Evolutionary conservation across 257 asterid genomes (phyloP), one percentile per base, ranked within the genome.

Genomic region (Osmanthus fragrans): DNA sequence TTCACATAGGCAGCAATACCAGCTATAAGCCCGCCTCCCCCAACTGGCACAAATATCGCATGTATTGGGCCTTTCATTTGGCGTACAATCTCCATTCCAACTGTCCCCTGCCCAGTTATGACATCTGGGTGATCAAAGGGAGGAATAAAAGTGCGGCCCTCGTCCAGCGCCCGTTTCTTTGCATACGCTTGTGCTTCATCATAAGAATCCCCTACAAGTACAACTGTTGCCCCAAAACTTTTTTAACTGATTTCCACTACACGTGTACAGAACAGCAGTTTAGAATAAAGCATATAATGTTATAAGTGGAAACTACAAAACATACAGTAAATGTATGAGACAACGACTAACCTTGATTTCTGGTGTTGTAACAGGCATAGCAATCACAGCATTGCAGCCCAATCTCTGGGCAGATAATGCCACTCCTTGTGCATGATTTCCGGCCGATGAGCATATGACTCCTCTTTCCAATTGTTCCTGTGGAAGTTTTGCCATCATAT

Each of bases 21-120:
- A 34, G 99, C 99, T 77, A 96, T 90, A 68, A 96, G 96, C 27
- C 99, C 99, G 73, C 99, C 99, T 30, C 99, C 99, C 27, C 99
- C 99, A 32, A 96, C 90, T 11, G 98, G 99, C 73, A 96, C 99
- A 83, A 96, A 93, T 78, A 96, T 87, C 4, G 99, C 98, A 76
- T 96, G 95, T 49, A 89, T 39, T 42, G 91, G 90, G 47, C 81
- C 88, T 74, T 87, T 88, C 86, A 87, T 82, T 73, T 96, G 98
- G 42, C 94, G 82, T 80, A 93, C 82, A 60, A 93, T 90, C 88
- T 96, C 99, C 99, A 93, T 93, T 65, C 99, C 98, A 60, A 93
- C 90, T 15, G 99, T 96, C 73, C 98, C 99, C 81, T 96, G 99
- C 47, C 99, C 99, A 29, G 60, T 37, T 54, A 96, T 93, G 71